Percentiles rank a stretch among this genome's conserved stretches.
phyloP scores from a whole-genome alignment of 2,329 filamentous ascomycete genomes.

The Conoideocrella luteorostrata region DNA sequence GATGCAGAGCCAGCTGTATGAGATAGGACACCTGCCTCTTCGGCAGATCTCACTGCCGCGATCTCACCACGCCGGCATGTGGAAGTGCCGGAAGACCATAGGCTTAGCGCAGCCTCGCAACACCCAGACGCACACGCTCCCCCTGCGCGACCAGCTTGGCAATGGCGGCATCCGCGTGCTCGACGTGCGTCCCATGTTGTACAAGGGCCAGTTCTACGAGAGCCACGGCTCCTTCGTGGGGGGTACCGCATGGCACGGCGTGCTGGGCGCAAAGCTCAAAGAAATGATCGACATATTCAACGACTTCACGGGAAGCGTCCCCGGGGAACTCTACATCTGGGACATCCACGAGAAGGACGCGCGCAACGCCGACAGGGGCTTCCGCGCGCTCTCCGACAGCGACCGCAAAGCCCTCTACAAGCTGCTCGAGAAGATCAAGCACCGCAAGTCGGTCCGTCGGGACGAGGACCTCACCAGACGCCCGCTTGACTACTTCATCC shows the following conservation, averaged over 20 bases:
- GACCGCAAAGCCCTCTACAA: constrained; percentile 14
- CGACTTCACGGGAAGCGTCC: constrained; percentile 19
- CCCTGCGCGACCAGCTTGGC: constrained; percentile 19
- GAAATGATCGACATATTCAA: constrained; percentile 24
- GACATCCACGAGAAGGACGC: constrained; percentile 18
- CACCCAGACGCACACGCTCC: constrained; percentile 18
- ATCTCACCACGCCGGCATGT: constrained; percentile 26
- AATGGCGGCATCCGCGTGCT: constrained; percentile 23
- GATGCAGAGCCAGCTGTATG: constrained; percentile 22
- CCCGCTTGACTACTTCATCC: constrained; percentile 21
- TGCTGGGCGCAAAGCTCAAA: constrained; percentile 17
- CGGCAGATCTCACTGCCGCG: constrained; percentile 24
- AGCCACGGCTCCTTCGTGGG: constrained; percentile 14
- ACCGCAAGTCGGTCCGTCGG: constrained; percentile 16
- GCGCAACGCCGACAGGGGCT: constrained; percentile 3
- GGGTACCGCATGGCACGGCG: constrained; percentile 15
- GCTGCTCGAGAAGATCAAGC: constrained; percentile 15
- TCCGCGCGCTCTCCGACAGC: not conserved
- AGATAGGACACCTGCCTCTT: constrained; percentile 21
- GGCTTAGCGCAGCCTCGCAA: constrained; percentile 12
- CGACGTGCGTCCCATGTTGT: constrained; percentile 19
- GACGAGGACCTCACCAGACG: constrained; percentile 18
- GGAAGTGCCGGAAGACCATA: constrained; percentile 3
- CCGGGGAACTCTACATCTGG: constrained; percentile 28
- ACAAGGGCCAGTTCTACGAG: constrained; percentile 11